Evolutionary conservation across 495 filamentous ascomycete genomes (phyloP).

Genomic region (Trichoderma erinaceum): DNA sequence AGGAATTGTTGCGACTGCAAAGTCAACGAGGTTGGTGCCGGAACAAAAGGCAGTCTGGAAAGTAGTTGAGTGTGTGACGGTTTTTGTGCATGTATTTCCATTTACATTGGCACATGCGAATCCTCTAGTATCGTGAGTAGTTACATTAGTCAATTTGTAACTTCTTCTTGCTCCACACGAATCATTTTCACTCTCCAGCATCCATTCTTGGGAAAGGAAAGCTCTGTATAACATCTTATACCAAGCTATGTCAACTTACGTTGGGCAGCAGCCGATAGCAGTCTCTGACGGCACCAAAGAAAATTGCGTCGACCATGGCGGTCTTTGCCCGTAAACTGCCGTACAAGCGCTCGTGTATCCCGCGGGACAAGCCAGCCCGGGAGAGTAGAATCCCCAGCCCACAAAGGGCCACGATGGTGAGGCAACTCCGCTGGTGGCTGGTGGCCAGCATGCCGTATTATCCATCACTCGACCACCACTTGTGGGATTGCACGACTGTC

Average conservation of each 20-base stretch:
- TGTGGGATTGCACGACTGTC: background rate
- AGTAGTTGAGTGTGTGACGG: slow-evolving; percentile 24
- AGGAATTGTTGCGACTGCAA: slow-evolving; percentile 23
- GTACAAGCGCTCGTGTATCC: slow-evolving; percentile 33
- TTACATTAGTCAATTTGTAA: background rate
- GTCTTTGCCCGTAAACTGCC: slow-evolving; percentile 25
- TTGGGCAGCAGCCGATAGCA: slow-evolving; percentile 33
- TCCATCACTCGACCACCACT: slow-evolving; percentile 18
- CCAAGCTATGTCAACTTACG: slow-evolving; percentile 20
- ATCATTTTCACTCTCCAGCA: background rate
- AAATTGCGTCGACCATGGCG: slow-evolving; percentile 31
- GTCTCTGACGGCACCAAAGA: slow-evolving; percentile 28
- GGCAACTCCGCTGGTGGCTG: slow-evolving; percentile 21
- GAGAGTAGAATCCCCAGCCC: slow-evolving; percentile 34
- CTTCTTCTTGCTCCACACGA: background rate
- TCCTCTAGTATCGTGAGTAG: slow-evolving; percentile 20
- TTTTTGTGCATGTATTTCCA: slow-evolving; percentile 29
- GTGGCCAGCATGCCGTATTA: slow-evolving; percentile 30
- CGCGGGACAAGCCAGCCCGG: slow-evolving; percentile 28
- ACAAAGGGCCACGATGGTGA: slow-evolving; percentile 18
- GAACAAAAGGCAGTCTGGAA: slow-evolving; percentile 27
- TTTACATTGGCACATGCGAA: slow-evolving; percentile 31
- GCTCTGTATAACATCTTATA: background rate
- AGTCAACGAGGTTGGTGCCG: slow-evolving; percentile 20
- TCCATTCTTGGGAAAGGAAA: background rate